These are phyloP conservation scores for Calonectria ilicicola DNA, from an alignment of 2,329 filamentous ascomycete species.

Conservation along the genomic window DNA sequence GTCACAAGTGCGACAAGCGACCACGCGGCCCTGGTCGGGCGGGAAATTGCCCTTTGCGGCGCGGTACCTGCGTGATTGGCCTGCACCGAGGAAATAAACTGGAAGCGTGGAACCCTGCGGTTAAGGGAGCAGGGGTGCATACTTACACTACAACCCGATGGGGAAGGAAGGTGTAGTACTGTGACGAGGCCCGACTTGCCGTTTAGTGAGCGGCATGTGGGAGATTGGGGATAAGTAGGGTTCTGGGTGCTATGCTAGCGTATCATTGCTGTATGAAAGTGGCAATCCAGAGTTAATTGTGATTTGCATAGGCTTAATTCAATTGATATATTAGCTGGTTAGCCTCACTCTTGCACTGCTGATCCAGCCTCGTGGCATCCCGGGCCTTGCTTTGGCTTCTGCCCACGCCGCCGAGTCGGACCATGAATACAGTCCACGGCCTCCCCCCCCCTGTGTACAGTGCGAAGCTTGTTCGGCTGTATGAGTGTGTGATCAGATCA, in stretches of 20 bases:
- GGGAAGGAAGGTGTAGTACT: constrained; percentile 3
- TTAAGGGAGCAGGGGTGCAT: neutral
- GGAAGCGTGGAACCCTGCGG: neutral
- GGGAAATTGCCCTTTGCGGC: constrained; percentile 14
- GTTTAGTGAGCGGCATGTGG: neutral
- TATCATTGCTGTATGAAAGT: neutral
- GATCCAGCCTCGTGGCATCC: neutral
- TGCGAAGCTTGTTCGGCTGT: neutral
- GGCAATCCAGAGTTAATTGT: neutral
- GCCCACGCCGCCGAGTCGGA: neutral
- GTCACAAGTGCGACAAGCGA: neutral
- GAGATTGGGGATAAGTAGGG: neutral
- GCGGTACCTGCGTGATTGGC: neutral
- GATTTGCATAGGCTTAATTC: neutral
- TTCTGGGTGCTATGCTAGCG: neutral
- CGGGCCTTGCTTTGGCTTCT: neutral
- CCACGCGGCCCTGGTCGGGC: neutral
- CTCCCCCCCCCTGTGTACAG: neutral
- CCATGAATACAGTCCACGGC: neutral
- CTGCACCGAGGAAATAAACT: neutral
- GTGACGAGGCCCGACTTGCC: neutral
- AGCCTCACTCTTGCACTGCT: neutral
- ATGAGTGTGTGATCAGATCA: neutral
- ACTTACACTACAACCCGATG: constrained; percentile 6
- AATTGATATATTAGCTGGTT: neutral